Evolutionary conservation across 352 stramenopile genomes (phyloP).

Genomic region (Peronospora belbahrii): DNA sequence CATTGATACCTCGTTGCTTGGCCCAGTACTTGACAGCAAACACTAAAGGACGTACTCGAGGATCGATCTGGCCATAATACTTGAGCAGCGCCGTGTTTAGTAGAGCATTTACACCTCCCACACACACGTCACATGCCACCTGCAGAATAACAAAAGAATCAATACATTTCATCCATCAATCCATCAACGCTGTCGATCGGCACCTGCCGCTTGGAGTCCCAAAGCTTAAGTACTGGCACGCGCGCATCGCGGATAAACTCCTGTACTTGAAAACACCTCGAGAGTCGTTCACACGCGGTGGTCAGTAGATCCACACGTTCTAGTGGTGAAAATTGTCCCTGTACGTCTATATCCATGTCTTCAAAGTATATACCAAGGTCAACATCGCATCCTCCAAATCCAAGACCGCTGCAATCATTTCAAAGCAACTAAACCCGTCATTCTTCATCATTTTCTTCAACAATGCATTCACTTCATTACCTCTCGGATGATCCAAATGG

Average conservation of each 20-base stretch:
- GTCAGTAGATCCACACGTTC: slow-evolving; percentile 55
- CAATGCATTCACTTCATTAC: slow-evolving; percentile 13
- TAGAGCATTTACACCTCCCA: slow-evolving; percentile 60
- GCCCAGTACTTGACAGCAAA: slow-evolving; percentile 98
- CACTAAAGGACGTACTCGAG: slow-evolving; percentile 84
- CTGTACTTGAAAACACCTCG: slow-evolving; percentile 42
- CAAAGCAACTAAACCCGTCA: slow-evolving; percentile 5
- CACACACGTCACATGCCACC: slow-evolving; percentile 64
- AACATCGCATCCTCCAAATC: slow-evolving; percentile 71
- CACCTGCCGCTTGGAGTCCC: slow-evolving; percentile 53
- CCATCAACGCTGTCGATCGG: not conserved
- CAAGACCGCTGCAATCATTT: slow-evolving; percentile 39
- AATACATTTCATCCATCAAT: not conserved
- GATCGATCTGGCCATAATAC: slow-evolving; percentile 60
- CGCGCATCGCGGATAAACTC: slow-evolving; percentile 71
- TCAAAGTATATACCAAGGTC: slow-evolving; percentile 82
- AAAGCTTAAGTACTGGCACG: slow-evolving; percentile 73
- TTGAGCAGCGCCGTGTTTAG: slow-evolving; percentile 79
- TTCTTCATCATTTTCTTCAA: not conserved
- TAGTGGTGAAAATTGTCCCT: slow-evolving; percentile 46
- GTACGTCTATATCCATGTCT: slow-evolving; percentile 45
- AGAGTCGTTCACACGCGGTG: slow-evolving; percentile 36
- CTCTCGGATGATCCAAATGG: slow-evolving; percentile 76
- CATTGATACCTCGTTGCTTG: slow-evolving; percentile 95
- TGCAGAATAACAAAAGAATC: slow-evolving; percentile 5